These are phyloP conservation scores for Starmerella vaccinii DNA, from an alignment of 805 yeast species.

Conservation along the genomic window DNA sequence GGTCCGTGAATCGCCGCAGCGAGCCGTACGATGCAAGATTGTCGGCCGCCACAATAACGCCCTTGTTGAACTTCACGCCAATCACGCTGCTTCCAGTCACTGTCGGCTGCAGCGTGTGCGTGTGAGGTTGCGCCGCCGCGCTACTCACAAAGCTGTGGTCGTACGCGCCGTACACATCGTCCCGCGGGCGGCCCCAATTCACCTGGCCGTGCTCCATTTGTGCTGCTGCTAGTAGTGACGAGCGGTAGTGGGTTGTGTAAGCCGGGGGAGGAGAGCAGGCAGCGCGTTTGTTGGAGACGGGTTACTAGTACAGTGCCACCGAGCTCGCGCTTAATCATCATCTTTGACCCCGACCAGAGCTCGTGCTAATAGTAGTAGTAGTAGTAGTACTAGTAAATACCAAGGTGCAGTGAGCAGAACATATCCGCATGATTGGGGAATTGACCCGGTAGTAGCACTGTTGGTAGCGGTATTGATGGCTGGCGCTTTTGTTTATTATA, in stretches of 20 bases:
- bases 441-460: too few species aligned
- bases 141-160: conserved; percentile 50
- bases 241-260: not conserved
- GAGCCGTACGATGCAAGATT: conserved; percentile 88
- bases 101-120: conserved; percentile 87
- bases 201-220: conserved; percentile 90
- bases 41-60: conserved; percentile 92
- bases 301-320: too few species aligned
- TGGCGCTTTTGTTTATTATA: too few species aligned
- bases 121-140: conserved; percentile 45
- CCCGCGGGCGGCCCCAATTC: conserved; percentile 91
- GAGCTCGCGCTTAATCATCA: too few species aligned
- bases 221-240: not conserved
- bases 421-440: too few species aligned
- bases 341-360: too few species aligned
- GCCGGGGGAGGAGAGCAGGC: not conserved
- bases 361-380: too few species aligned
- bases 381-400: too few species aligned
- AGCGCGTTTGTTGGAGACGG: too few species aligned
- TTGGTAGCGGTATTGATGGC: too few species aligned
- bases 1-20: conserved; percentile 69
- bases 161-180: conserved; percentile 71
- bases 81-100: conserved; percentile 95
- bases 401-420: too few species aligned
- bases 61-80: conserved; percentile 80